phyloP scores from a whole-genome alignment of 345 rosid species.

The Citrus hindsii region DNA sequence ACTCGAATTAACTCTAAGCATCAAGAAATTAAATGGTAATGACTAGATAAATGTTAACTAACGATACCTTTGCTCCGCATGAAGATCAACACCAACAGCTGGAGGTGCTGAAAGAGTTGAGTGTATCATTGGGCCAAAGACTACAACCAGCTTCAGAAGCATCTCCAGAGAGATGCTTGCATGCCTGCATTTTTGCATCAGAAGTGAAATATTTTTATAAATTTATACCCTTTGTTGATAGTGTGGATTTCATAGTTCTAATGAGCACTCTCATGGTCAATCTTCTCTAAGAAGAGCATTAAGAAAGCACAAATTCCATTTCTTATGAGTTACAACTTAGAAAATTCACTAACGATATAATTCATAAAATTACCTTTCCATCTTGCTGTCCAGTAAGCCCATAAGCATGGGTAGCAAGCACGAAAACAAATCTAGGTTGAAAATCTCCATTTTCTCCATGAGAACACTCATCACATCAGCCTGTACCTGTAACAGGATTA shows the following conservation, averaged over 20 bases:
- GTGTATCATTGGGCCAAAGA: conserved; percentile 65
- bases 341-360: neutral
- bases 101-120: conserved; percentile 71
- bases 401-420: conserved; percentile 84
- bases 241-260: neutral
- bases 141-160: conserved; percentile 92
- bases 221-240: neutral
- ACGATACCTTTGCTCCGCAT: conserved; percentile 76
- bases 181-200: conserved; percentile 47
- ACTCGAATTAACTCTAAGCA: neutral
- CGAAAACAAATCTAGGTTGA: conserved; percentile 82
- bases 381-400: conserved; percentile 80
- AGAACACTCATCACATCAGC: conserved; percentile 81
- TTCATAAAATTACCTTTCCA: conserved; percentile 59
- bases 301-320: neutral
- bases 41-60: neutral
- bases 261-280: neutral
- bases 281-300: neutral
- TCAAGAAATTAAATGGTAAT: neutral
- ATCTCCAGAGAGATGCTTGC: conserved; percentile 72
- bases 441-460: conserved; percentile 76
- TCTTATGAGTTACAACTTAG: neutral
- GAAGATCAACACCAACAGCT: conserved; percentile 84
- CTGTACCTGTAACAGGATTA: conserved; percentile 63
- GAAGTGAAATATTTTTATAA: neutral